Conservation (phyloP, 2,329 filamentous ascomycete species). For the Cercospora beticola region DNA sequence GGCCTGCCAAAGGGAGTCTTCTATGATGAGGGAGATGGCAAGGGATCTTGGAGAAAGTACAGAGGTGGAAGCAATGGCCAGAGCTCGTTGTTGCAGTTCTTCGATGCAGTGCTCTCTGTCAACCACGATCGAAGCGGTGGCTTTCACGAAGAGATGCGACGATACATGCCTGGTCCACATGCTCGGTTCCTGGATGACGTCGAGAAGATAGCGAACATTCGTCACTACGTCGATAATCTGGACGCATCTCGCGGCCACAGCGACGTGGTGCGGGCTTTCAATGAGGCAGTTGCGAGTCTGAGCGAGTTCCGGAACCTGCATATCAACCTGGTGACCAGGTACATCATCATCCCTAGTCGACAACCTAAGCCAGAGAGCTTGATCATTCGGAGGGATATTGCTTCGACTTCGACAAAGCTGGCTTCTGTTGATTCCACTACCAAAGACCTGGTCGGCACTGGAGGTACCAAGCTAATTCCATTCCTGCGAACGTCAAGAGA, state of each 20-base stretch:
- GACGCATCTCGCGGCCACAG: constrained; percentile 28
- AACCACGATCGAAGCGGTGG: constrained; percentile 40
- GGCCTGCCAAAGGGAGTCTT: constrained; percentile 54
- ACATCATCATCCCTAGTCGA: constrained; percentile 50
- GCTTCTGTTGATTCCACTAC: constrained; percentile 35
- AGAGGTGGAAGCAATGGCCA: constrained; percentile 58
- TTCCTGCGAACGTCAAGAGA: constrained; percentile 55
- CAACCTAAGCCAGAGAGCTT: constrained; percentile 29
- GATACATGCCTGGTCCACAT: constrained; percentile 57
- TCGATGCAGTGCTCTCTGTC: constrained; percentile 54
- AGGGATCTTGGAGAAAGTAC: constrained; percentile 52
- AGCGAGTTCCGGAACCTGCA: constrained; percentile 53
- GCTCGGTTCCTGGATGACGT: constrained; percentile 52
- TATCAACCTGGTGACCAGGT: constrained; percentile 54
- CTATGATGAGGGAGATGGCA: constrained; percentile 52
- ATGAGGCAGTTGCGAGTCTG: constrained; percentile 48
- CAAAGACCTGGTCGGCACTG: constrained; percentile 49
- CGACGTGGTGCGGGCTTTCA: constrained; percentile 46
- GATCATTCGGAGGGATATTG: constrained; percentile 43
- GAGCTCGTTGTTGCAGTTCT: constrained; percentile 55
- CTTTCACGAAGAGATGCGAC: constrained; percentile 48
- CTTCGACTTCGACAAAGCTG: constrained; percentile 47
- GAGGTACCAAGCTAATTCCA: constrained; percentile 55
- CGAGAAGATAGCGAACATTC: constrained; percentile 48
- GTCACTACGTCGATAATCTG: constrained; percentile 44